phyloP scores from a whole-genome alignment of 1,139 yeast species.

The Lodderomyces metapsilosis region DNA sequence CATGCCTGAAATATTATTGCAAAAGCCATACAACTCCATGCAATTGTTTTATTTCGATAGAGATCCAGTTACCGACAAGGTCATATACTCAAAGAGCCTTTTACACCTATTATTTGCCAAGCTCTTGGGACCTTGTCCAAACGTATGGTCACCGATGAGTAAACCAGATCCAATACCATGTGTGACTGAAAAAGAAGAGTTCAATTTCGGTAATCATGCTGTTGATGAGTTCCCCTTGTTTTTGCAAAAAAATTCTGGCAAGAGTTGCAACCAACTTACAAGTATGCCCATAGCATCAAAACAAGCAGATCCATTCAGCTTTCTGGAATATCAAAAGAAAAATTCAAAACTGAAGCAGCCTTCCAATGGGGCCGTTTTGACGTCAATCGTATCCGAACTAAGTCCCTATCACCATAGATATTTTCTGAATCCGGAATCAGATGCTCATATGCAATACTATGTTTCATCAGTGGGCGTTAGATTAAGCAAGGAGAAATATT shows the following conservation, averaged over 20 bases:
- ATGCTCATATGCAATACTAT: slow-evolving; percentile 76
- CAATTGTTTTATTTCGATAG: slow-evolving; percentile 68
- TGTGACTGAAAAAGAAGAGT: neutral
- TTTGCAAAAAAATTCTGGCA: neutral
- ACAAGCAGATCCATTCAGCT: slow-evolving; percentile 2
- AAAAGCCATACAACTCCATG: slow-evolving; percentile 66
- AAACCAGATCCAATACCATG: slow-evolving; percentile 22
- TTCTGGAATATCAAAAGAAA: slow-evolving; percentile 6
- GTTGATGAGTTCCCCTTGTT: neutral
- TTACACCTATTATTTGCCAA: slow-evolving; percentile 62
- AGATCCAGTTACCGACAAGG: slow-evolving; percentile 55
- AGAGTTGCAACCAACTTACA: too few relatives aligned
- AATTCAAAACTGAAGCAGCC: neutral
- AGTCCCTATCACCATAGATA: slow-evolving; percentile 78
- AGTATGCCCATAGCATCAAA: neutral
- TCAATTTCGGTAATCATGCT: neutral
- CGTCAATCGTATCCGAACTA: neutral
- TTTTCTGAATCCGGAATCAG: slow-evolving; percentile 88
- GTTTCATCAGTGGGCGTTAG: slow-evolving; percentile 68
- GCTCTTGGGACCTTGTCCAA: slow-evolving; percentile 67
- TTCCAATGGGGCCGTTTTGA: neutral
- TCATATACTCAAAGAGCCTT: slow-evolving; percentile 63
- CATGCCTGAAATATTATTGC: slow-evolving; percentile 47
- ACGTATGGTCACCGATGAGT: slow-evolving; percentile 62
- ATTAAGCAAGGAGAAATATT: slow-evolving; percentile 42